Percentiles rank a stretch among this genome's conserved stretches.
Evolutionary conservation across 768 basidiomycete genomes (phyloP).

Genomic region (Epithele typhae): DNA sequence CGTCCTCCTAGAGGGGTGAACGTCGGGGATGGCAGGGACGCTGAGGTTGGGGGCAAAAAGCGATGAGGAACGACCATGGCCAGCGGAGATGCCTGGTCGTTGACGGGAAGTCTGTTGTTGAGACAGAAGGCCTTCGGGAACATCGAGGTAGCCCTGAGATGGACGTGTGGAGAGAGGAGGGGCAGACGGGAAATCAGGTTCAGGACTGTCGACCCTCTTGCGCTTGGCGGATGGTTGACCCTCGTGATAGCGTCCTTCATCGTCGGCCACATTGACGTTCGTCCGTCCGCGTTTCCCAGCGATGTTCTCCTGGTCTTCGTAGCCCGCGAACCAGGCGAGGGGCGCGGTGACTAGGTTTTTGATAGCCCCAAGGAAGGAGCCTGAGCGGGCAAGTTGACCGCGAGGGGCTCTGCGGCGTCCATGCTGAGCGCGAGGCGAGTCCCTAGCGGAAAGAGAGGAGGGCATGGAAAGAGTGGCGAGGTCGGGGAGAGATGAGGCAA

Average conservation of each 20-base stretch:
- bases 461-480: slow-evolving; percentile 14
- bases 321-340: slow-evolving; percentile 27
- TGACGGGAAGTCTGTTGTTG: slow-evolving; percentile 5
- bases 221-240: slow-evolving; percentile 24
- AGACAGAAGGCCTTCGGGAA: slow-evolving; percentile 19
- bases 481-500: slow-evolving; percentile 6
- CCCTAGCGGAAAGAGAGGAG: slow-evolving; percentile 7
- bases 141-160: slow-evolving; percentile 27
- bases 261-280: slow-evolving; percentile 11
- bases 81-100: slow-evolving; percentile 8
- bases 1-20: slow-evolving; percentile 9
- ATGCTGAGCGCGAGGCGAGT: slow-evolving; percentile 10
- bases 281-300: slow-evolving; percentile 29
- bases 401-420: slow-evolving; percentile 8
- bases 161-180: slow-evolving; percentile 6
- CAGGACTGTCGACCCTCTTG: slow-evolving; percentile 26
- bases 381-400: slow-evolving; percentile 21
- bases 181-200: slow-evolving; percentile 1
- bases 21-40: slow-evolving; percentile 6
- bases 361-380: slow-evolving; percentile 29
- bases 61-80: slow-evolving; percentile 14
- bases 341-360: slow-evolving; percentile 32
- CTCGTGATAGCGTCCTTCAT: slow-evolving; percentile 15
- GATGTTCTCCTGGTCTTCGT: slow-evolving; percentile 25
- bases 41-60: slow-evolving; percentile 12